Evolutionary conservation across 192 early-diverging fungal genomes (phyloP).

Genomic region (Umbelopsis ramanniana): DNA sequence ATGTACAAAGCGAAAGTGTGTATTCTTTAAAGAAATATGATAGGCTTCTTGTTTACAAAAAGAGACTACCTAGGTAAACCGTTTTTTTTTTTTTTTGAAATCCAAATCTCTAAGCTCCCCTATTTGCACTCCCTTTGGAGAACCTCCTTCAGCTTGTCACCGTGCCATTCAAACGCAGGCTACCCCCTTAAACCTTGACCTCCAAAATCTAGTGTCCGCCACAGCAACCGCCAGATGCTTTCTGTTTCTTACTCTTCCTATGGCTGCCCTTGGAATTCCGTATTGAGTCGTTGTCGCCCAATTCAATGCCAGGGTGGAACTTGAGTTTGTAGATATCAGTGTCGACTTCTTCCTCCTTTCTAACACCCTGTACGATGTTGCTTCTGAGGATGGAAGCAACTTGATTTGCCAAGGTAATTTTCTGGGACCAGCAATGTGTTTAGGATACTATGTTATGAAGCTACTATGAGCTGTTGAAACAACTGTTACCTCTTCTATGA

Average conservation of each 20-base stretch:
- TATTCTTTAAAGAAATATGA: too few species aligned
- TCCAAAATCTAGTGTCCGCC: constrained; percentile 22
- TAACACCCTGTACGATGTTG: constrained; percentile 35
- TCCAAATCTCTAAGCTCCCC: neutral
- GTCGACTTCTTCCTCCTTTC: constrained; percentile 24
- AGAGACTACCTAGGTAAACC: too few species aligned
- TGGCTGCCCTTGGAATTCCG: constrained; percentile 34
- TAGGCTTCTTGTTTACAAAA: too few species aligned
- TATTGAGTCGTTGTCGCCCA: constrained; percentile 42
- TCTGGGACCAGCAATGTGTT: neutral
- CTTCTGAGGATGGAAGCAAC: constrained; percentile 33
- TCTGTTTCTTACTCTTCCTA: constrained; percentile 24
- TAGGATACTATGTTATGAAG: neutral
- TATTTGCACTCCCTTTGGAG: constrained; percentile 2
- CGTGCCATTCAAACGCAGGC: neutral
- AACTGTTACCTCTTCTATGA: constrained; percentile 34
- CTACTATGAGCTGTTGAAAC: too few species aligned
- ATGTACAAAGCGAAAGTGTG: too few species aligned
- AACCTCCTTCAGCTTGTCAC: constrained; percentile 1
- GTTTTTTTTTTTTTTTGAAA: neutral
- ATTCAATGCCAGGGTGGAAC: constrained; percentile 23
- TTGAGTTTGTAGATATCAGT: constrained; percentile 16
- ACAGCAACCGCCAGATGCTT: constrained; percentile 18
- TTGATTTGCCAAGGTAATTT: constrained; percentile 33
- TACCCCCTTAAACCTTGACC: neutral